Percentiles rank a stretch among this genome's conserved stretches.
These are phyloP conservation scores for Venturia pyrina DNA, from an alignment of 2,329 filamentous ascomycete species.

Conservation along the genomic window DNA sequence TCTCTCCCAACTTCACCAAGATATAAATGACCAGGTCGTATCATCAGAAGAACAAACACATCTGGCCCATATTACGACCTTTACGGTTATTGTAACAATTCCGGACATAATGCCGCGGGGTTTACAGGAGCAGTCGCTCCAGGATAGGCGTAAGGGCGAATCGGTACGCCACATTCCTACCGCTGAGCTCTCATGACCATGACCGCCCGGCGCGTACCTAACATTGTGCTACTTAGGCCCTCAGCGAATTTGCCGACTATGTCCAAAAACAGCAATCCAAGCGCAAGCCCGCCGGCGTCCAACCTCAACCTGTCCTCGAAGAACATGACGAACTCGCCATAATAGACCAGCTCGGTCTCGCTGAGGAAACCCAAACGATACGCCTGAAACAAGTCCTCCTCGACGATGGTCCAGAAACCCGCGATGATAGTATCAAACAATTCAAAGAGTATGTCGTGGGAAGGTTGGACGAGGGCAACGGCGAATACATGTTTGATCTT, in stretches of 20 bases:
- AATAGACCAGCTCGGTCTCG: conserved; percentile 66
- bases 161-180: conserved; percentile 45
- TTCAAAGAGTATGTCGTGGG: conserved; percentile 56
- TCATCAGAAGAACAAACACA: neutral
- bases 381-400: conserved; percentile 70
- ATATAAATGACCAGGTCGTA: neutral
- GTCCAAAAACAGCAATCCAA: conserved; percentile 86
- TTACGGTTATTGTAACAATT: neutral
- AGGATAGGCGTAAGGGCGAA: conserved; percentile 81
- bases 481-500: conserved; percentile 84
- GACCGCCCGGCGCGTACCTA: neutral
- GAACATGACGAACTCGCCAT: conserved; percentile 86
- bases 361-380: conserved; percentile 57
- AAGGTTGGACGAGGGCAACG: conserved; percentile 71
- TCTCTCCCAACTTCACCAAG: neutral
- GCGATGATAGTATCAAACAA: conserved; percentile 50
- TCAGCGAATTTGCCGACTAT: conserved; percentile 96
- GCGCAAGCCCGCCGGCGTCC: conserved; percentile 33
- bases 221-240: conserved; percentile 38
- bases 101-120: conserved; percentile 23
- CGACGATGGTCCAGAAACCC: conserved; percentile 38
- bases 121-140: conserved; percentile 51
- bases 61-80: neutral
- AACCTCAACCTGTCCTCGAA: conserved; percentile 29
- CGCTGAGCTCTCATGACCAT: conserved; percentile 8